A percentile compares a stretch with the other conserved stretches of the same genome.
phyloP scores from a whole-genome alignment of 2,329 filamentous ascomycete species.

The Calonectria montana region DNA sequence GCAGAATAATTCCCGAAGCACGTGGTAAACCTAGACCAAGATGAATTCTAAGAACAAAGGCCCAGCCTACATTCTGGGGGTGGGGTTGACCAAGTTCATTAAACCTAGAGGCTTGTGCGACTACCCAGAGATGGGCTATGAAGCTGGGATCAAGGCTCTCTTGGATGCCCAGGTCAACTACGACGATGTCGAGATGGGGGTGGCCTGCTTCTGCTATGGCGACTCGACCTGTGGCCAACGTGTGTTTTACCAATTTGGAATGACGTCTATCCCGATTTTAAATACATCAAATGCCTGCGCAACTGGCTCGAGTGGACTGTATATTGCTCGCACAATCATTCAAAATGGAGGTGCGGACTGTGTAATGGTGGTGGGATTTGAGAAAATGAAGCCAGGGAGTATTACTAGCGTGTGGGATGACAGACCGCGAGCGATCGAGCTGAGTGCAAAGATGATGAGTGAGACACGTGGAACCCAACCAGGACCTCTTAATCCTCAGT shows the following conservation, averaged over 20 bases:
- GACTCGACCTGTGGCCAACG: slow-evolving; percentile 95
- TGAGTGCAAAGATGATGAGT: neutral
- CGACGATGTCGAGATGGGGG: slow-evolving; percentile 57
- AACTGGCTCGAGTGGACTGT: neutral
- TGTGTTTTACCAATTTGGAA: slow-evolving; percentile 98
- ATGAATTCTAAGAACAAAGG: neutral
- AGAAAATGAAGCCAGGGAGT: slow-evolving; percentile 97
- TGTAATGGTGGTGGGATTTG: slow-evolving; percentile 91
- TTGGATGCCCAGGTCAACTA: neutral
- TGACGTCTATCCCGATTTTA: slow-evolving; percentile 95
- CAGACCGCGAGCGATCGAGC: slow-evolving; percentile 72
- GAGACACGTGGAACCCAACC: neutral
- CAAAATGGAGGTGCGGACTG: slow-evolving; percentile 65
- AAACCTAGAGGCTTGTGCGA: neutral
- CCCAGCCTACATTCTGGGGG: neutral
- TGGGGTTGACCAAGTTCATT: neutral
- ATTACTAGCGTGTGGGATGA: slow-evolving; percentile 87
- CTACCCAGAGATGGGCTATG: neutral
- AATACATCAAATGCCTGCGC: slow-evolving; percentile 83
- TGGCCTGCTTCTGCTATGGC: slow-evolving; percentile 98
- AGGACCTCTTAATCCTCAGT: neutral
- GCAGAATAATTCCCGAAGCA: neutral
- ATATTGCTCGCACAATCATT: neutral
- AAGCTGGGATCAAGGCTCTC: neutral
- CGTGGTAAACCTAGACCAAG: neutral